Percentiles rank a stretch among this genome's conserved stretches.
phyloP scores from a whole-genome alignment of 768 basidiomycete species.

The Dictyophora rubrovolvata region DNA sequence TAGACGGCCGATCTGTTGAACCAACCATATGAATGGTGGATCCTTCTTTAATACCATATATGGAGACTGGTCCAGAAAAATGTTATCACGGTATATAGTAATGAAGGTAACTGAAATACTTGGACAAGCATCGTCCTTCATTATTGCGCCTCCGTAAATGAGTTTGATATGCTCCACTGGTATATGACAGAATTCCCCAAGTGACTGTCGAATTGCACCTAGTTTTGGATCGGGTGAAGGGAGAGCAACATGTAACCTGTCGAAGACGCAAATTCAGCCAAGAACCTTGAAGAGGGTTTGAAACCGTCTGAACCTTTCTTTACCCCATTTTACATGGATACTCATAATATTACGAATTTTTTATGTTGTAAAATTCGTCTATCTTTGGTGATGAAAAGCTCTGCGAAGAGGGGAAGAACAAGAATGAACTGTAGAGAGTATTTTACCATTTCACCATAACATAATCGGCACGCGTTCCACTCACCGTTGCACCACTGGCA shows the following conservation, averaged over 20 bases:
- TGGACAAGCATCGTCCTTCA: constrained; percentile 70
- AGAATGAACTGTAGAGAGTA: constrained; percentile 11
- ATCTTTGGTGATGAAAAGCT: constrained; percentile 17
- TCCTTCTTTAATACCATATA: constrained; percentile 61
- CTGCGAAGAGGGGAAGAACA: constrained; percentile 21
- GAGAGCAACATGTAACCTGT: constrained; percentile 40
- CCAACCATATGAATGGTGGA: constrained; percentile 66
- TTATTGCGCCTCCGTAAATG: constrained; percentile 81
- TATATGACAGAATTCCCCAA: constrained; percentile 71
- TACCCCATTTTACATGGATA: constrained; percentile 40
- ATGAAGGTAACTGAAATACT: constrained; percentile 29
- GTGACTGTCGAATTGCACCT: constrained; percentile 40
- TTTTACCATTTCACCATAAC: neutral
- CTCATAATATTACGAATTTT: constrained; percentile 17
- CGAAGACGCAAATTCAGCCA: constrained; percentile 7
- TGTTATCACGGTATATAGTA: neutral
- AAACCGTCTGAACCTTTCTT: constrained; percentile 27
- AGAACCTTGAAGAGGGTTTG: neutral
- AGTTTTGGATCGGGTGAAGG: constrained; percentile 53
- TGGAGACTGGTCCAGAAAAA: constrained; percentile 39
- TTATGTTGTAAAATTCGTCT: constrained; percentile 14
- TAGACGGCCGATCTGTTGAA: constrained; percentile 23
- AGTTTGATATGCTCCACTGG: constrained; percentile 67
- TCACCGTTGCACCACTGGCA: constrained; percentile 7
- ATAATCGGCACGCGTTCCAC: constrained; percentile 2